These are phyloP conservation scores for Astraeus odoratus DNA, from an alignment of 768 basidiomycete genomes.

Conservation along the genomic window DNA sequence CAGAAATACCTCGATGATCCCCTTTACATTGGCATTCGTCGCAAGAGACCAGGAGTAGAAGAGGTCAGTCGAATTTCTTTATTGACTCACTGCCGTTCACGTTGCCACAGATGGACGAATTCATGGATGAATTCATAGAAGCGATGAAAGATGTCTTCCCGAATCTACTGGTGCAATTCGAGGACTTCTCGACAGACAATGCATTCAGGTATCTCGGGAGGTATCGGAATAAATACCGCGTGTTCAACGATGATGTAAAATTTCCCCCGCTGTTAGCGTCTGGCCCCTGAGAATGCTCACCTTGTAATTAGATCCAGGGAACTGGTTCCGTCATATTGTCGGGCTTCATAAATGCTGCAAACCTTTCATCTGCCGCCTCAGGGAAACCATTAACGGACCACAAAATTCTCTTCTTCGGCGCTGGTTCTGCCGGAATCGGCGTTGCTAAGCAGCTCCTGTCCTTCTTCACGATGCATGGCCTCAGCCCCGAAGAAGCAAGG, in stretches of 20 bases:
- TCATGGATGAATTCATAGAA: conserved; percentile 73
- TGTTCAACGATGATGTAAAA: conserved; percentile 71
- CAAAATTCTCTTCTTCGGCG: conserved; percentile 53
- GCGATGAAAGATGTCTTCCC: conserved; percentile 62
- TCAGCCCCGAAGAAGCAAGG: conserved; percentile 60
- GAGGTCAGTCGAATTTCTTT: conserved; percentile 31
- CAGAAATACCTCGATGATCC: conserved; percentile 60
- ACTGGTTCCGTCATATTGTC: conserved; percentile 73
- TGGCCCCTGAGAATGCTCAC: conserved; percentile 5
- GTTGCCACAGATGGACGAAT: conserved; percentile 49
- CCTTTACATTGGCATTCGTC: conserved; percentile 66
- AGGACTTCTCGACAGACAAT: conserved; percentile 73
- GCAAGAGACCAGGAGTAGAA: conserved; percentile 37
- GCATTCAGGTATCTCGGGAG: conserved; percentile 68
- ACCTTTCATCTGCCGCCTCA: conserved; percentile 44
- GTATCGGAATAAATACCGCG: conserved; percentile 50
- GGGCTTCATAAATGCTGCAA: conserved; percentile 69
- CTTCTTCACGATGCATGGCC: conserved; percentile 46
- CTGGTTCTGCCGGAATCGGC: conserved; percentile 47
- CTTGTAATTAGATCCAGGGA: conserved; percentile 50
- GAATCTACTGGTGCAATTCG: conserved; percentile 63
- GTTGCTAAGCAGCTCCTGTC: conserved; percentile 45
- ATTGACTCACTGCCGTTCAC: neutral
- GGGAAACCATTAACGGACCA: conserved; percentile 38
- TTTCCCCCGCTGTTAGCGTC: neutral